Evolutionary conservation across 257 asterid species (phyloP), one percentile per base, ranked within the genome.

Genomic region (Lycium ferocissimum): DNA sequence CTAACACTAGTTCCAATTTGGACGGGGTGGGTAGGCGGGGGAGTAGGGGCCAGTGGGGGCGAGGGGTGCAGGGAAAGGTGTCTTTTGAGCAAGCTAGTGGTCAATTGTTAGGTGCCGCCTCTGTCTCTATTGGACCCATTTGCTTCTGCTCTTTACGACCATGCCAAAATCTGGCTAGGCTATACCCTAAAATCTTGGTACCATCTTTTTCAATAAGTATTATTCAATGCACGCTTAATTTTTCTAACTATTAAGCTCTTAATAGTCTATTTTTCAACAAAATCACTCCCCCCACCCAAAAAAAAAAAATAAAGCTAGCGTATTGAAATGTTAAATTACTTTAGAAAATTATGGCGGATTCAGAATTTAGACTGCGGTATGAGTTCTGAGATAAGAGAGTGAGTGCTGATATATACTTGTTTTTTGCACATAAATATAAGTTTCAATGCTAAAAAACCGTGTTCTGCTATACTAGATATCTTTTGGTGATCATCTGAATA

Each of bases 101-200:
- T 86, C 91, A 86, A 88, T 67, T 56, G 88, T 88, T 88, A 53
- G 88, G 91, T 86, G 82, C 43, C 54, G 75, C 62, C 69, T 38
- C 72, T 88, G 81, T 85, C 86, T 7, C 47, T 56, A 49, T 82
- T 78, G 81, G 79, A 79, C 85, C 84, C 84, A 71, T 53, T 26
- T 35, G 7, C 76, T 35, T 69, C 51, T 22, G n/a, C 47, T 0
- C 45, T 78, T 78, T 78, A 53, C 82, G 65, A 78, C 82, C 65
- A 78, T 53, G 82, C 65, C 82, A 78, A 33, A 76, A 53, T 26
- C 47, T 76, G 53, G 22, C 54, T 38, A 70, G 62, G 33, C 79
- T 26, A 63, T 67, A 69, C 76, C 26, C 80, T 18, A 43, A 70
- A 72, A 45, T 45, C n/a, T 40, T 72, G 37, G 2, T 17, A 45